Base-by-base conservation (phyloP, 2,329 filamentous ascomycete genomes). In the Fusarium sulawesiense region DNA sequence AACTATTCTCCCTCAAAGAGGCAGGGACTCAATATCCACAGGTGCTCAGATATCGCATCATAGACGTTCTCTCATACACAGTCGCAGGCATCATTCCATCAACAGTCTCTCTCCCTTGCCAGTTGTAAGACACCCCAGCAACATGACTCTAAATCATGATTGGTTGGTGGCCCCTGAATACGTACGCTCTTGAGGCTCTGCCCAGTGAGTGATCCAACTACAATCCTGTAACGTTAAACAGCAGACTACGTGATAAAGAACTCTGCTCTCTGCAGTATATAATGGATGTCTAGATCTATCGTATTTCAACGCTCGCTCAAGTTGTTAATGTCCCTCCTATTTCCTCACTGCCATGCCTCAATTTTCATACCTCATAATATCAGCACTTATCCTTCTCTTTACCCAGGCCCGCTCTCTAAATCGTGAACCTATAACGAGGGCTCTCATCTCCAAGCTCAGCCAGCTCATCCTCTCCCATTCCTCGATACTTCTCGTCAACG, bases 391-490 rank as follows among this genome's bases (percentile, higher is more conserved):
- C 50, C 20, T 48, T 49, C 32, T 34, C 34, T 49, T 37, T 21
- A 64, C 12, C 12, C 37, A 44, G 7, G 10, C n/a, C 25, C 6
- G 20, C 30, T 30, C 29, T 47, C 14, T 68, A 81, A 54, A 78
- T 77, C 29, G 84, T 85, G 68, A 85, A 87, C 53, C 79, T 78
- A 70, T 81, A 87, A 45, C 79, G 79, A 30, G 84, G 85, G 40
- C 84, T 87, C 56, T 87, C 85, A 21, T 87, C 85, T 2, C 85
- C 85, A 47, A 87, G 75, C 76, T 86, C 84, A 41, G 79, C 81
- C 53, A 86, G 68, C 70, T 86, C 83, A 9, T 85, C 83, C 34
- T 85, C 83, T 0, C 78, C 78, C 76, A 86, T 66, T 5, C 76
- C 77, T 34, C 78, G 75, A 55, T 86, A 77, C 64, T 80, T 78